Conservation (phyloP, 2,329 filamentous ascomycete genomes). For the Cladosporium colombiae region DNA sequence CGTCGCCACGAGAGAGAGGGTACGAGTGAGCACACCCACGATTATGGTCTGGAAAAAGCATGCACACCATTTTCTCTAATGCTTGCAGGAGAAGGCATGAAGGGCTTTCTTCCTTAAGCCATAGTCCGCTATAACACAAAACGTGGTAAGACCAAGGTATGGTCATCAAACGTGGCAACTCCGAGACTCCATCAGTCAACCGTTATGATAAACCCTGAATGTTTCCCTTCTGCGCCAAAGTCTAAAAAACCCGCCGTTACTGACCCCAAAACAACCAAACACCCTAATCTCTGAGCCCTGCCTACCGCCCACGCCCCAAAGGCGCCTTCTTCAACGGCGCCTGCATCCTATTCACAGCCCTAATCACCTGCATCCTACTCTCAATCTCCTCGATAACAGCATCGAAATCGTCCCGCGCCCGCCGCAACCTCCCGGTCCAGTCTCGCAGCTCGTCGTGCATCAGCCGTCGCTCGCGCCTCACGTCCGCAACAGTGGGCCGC, state of each 20-base stretch:
- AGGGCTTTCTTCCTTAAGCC: background rate
- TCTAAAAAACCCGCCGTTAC: background rate
- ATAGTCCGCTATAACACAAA: background rate
- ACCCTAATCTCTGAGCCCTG: background rate
- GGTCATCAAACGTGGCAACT: background rate
- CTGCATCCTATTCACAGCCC: conserved; percentile 14
- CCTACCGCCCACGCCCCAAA: conserved; percentile 1
- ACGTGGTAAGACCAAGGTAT: background rate
- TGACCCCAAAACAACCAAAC: background rate
- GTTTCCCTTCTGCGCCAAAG: background rate
- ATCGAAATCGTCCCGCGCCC: background rate
- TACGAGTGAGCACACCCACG: background rate
- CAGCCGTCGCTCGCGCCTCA: background rate
- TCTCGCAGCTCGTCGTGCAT: background rate
- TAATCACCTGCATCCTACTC: conserved; percentile 3
- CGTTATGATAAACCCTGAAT: background rate
- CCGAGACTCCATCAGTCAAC: background rate
- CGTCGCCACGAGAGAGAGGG: background rate
- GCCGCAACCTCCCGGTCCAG: background rate
- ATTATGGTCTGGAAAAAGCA: background rate
- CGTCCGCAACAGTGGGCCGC: background rate
- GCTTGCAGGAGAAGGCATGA: background rate
- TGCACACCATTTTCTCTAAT: background rate
- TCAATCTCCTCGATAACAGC: conserved; percentile 1
- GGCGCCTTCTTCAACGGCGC: conserved; percentile 13